phyloP scores from a whole-genome alignment of 2,329 filamentous ascomycete species.

The Elsinoe necatrix region DNA sequence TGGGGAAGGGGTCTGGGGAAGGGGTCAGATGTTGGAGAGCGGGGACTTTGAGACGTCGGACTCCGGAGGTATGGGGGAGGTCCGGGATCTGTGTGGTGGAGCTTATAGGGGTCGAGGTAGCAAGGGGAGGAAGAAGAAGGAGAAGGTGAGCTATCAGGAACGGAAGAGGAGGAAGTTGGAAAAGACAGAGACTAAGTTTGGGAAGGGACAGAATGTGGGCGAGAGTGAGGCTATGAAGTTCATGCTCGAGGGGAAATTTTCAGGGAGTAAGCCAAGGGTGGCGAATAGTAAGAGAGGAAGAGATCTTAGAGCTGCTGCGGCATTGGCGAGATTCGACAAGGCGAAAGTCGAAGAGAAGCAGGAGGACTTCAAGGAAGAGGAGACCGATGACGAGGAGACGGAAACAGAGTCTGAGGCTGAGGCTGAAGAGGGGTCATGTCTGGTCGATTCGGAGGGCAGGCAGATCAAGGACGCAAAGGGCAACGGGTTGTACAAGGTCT shows the following conservation, averaged over 20 bases:
- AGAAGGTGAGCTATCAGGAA: slow-evolving; percentile 53
- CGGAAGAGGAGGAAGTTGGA: slow-evolving; percentile 62
- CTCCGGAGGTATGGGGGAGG: slow-evolving; percentile 14
- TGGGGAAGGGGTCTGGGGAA: slow-evolving; percentile 77
- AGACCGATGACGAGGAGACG: slow-evolving; percentile 35
- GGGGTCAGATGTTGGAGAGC: slow-evolving; percentile 54
- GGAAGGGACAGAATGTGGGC: slow-evolving; percentile 61
- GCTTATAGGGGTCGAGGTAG: slow-evolving; percentile 57
- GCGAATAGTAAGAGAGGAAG: slow-evolving; percentile 65
- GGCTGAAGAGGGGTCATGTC: slow-evolving; percentile 27
- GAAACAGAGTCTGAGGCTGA: slow-evolving; percentile 36
- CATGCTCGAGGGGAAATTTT: slow-evolving; percentile 57
- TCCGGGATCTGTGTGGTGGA: slow-evolving; percentile 59
- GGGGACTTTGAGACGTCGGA: slow-evolving; percentile 44
- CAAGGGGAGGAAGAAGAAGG: slow-evolving; percentile 46
- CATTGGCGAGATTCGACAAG: slow-evolving; percentile 61
- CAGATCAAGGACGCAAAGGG: slow-evolving; percentile 57
- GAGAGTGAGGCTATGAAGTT: slow-evolving; percentile 58
- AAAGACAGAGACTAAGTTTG: slow-evolving; percentile 78
- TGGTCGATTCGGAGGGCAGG: slow-evolving; percentile 56
- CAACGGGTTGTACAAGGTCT: slow-evolving; percentile 62
- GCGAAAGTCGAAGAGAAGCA: slow-evolving; percentile 35
- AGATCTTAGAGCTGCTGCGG: slow-evolving; percentile 68
- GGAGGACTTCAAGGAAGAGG: slow-evolving; percentile 31
- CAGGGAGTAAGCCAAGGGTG: slow-evolving; percentile 60